Percentiles rank a stretch among this genome's conserved stretches.
Conservation (phyloP, 345 rosid species). For the Erucastrum elatum region DNA sequence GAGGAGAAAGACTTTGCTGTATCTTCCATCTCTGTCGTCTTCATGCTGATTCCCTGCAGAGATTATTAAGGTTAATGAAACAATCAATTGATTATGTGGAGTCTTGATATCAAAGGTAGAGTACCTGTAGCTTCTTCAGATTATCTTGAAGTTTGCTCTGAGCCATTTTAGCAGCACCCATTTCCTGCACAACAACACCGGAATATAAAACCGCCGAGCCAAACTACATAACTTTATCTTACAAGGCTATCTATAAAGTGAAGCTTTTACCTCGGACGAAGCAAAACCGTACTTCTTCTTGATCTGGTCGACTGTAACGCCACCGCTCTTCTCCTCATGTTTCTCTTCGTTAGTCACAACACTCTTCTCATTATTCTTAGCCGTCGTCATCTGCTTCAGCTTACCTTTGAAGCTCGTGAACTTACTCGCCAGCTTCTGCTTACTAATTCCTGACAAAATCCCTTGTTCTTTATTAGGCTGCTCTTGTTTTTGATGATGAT, state of each 20-base stretch:
- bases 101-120: not conserved
- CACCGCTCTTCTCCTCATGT: conserved; percentile 51
- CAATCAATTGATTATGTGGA: not conserved
- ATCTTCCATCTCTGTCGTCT: conserved; percentile 74
- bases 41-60: conserved; percentile 73
- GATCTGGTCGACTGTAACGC: conserved; percentile 67
- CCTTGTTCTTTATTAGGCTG: conserved; percentile 71
- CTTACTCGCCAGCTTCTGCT: conserved; percentile 71
- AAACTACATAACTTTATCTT: not conserved
- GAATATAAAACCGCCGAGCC: not conserved
- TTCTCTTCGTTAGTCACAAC: conserved; percentile 56
- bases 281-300: conserved; percentile 90
- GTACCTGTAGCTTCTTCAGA: conserved; percentile 72
- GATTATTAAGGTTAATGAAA: not conserved
- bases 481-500: conserved; percentile 29
- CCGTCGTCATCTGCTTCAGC: conserved; percentile 65
- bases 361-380: conserved; percentile 63
- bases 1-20: conserved; percentile 86
- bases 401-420: conserved; percentile 68
- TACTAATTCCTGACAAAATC: conserved; percentile 59
- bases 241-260: not conserved
- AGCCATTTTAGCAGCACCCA: conserved; percentile 72
- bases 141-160: conserved; percentile 87
- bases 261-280: conserved; percentile 54
- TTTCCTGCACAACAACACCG: conserved; percentile 50